Evolutionary conservation across 208 protist species (phyloP).

Genomic region (Leishmania major): DNA sequence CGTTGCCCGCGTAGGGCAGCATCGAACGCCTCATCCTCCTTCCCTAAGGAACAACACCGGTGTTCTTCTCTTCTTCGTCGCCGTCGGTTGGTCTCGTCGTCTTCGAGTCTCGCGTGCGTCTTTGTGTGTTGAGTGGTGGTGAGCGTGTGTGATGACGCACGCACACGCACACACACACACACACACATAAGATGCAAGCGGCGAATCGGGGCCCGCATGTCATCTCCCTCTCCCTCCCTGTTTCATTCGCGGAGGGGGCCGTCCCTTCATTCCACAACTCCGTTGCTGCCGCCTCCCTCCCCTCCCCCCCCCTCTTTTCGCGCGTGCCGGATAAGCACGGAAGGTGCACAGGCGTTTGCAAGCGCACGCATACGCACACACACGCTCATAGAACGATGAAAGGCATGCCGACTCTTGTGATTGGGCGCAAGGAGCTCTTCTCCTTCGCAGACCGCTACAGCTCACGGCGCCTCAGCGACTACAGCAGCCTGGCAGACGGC

Average conservation of each 20-base stretch:
- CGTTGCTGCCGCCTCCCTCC: too few relatives aligned
- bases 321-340: background rate
- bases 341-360: background rate
- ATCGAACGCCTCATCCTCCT: background rate
- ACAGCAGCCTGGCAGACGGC: constrained; percentile 58
- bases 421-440: constrained; percentile 81
- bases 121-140: background rate
- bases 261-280: background rate
- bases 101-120: background rate
- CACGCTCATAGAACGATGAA: background rate
- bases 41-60: background rate
- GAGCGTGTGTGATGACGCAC: background rate
- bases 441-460: constrained; percentile 83
- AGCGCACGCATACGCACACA: background rate
- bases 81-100: background rate
- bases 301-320: background rate
- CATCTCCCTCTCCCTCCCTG: background rate
- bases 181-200: background rate
- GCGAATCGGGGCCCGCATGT: background rate
- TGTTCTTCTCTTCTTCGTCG: background rate
- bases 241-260: background rate
- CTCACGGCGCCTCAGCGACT: constrained; percentile 51
- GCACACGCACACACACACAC: background rate
- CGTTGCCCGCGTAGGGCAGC: background rate
- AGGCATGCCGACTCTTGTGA: constrained; percentile 37